Evolutionary conservation across 176 grass and related monocot genomes (phyloP).

Genomic region (Musa itinerans): DNA sequence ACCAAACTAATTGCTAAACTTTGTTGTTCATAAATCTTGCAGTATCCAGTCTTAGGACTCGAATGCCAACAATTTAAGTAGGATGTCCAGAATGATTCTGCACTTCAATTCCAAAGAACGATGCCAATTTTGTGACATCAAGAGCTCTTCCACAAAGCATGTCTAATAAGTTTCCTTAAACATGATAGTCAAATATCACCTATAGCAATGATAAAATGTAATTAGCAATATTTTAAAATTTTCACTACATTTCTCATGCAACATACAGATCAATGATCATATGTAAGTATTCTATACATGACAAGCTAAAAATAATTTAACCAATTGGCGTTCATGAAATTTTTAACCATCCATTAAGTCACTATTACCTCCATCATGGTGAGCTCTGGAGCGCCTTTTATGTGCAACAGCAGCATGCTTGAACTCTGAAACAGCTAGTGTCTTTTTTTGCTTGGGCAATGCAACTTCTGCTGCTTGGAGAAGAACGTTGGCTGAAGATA

Average conservation of each 20-base stretch:
- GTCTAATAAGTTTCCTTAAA: too few species aligned
- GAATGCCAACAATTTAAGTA: not conserved
- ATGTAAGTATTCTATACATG: too few species aligned
- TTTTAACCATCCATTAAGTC: not conserved
- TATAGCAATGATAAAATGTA: not conserved
- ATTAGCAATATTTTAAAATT: not conserved
- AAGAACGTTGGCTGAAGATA: slow-evolving; percentile 44
- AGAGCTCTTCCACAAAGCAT: too few species aligned
- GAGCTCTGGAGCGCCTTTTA: slow-evolving; percentile 55
- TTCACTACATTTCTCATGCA: not conserved
- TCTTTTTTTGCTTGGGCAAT: slow-evolving; percentile 80
- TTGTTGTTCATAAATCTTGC: not conserved
- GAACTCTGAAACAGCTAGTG: slow-evolving; percentile 64
- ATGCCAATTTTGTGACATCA: not conserved
- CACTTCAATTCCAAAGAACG: not conserved
- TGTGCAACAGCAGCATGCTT: slow-evolving; percentile 57
- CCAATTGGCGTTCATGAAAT: too few species aligned
- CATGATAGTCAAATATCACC: not conserved
- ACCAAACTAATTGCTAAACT: too few species aligned
- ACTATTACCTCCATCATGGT: slow-evolving; percentile 34
- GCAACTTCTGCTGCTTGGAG: slow-evolving; percentile 53
- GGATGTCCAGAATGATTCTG: not conserved
- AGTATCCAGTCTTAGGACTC: not conserved
- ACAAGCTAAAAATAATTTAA: too few species aligned
- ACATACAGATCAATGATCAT: not conserved